These are phyloP conservation scores for Balakata baccata DNA, from an alignment of 345 rosid species.

Conservation along the genomic window DNA sequence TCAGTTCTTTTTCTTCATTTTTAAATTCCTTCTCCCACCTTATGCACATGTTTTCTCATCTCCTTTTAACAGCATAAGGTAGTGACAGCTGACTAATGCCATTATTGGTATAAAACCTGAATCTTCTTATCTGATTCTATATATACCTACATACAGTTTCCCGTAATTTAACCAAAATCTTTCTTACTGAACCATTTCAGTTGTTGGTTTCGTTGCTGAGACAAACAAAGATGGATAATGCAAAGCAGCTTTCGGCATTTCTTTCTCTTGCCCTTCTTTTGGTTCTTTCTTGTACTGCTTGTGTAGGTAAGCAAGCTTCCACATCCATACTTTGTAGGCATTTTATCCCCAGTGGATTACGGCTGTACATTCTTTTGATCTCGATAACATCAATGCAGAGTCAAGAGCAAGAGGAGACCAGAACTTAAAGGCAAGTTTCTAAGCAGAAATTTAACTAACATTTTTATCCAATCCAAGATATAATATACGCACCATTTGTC, in stretches of 20 bases:
- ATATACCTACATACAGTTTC: background rate
- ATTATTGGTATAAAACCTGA: background rate
- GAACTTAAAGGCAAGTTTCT: background rate
- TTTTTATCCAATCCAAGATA: background rate
- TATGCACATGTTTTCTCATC: too few species aligned
- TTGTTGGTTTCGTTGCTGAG: background rate
- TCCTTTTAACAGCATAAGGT: too few species aligned
- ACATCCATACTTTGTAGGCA: background rate
- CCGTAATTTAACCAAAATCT: background rate
- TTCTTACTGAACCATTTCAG: background rate
- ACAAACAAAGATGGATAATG: conserved; percentile 5
- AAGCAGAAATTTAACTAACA: background rate
- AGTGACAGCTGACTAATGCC: too few species aligned
- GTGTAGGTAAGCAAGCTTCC: background rate
- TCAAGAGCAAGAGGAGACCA: background rate
- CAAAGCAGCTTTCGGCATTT: background rate
- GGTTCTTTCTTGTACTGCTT: background rate
- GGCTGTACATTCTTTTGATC: background rate
- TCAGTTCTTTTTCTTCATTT: too few species aligned
- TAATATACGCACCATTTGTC: too few species aligned
- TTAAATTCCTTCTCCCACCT: too few species aligned
- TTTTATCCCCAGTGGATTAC: background rate
- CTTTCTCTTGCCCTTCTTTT: background rate
- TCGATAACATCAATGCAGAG: background rate
- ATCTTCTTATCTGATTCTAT: background rate